These are phyloP conservation scores for Tuber borchii DNA, from an alignment of 495 filamentous ascomycete species.

Conservation along the genomic window DNA sequence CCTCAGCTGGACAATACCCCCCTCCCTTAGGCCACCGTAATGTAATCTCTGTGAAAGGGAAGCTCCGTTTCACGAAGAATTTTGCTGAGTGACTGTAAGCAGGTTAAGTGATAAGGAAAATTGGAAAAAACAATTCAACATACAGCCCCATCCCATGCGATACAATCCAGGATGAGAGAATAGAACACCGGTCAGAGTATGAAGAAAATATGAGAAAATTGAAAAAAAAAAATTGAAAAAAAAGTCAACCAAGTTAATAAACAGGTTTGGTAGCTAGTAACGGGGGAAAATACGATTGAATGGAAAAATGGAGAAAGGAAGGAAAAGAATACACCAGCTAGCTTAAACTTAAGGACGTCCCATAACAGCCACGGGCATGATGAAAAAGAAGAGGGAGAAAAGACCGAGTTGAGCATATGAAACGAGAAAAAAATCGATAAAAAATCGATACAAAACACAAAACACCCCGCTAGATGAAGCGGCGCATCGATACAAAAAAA, in stretches of 20 bases:
- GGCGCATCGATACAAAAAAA: conserved; percentile 20
- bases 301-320: conserved; percentile 25
- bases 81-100: background rate
- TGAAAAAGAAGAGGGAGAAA: conserved; percentile 28
- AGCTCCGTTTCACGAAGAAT: background rate
- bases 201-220: conserved; percentile 2
- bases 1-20: too few species aligned
- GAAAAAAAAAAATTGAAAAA: conserved; percentile 23
- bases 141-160: background rate
- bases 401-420: conserved; percentile 17
- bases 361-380: conserved; percentile 26
- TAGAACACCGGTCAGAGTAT: background rate
- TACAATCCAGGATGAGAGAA: background rate
- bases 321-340: conserved; percentile 24
- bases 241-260: background rate
- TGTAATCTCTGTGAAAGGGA: background rate
- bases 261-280: background rate
- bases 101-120: conserved; percentile 17
- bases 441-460: conserved; percentile 29
- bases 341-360: conserved; percentile 40
- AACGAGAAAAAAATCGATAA: conserved; percentile 20
- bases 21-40: background rate
- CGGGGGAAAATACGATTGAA: conserved; percentile 13
- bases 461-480: conserved; percentile 7
- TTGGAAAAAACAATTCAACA: conserved; percentile 39